A percentile compares a stretch with the other conserved stretches of the same genome.
phyloP scores from a whole-genome alignment of 1,139 yeast species.

The Taiozyma sp. region DNA sequence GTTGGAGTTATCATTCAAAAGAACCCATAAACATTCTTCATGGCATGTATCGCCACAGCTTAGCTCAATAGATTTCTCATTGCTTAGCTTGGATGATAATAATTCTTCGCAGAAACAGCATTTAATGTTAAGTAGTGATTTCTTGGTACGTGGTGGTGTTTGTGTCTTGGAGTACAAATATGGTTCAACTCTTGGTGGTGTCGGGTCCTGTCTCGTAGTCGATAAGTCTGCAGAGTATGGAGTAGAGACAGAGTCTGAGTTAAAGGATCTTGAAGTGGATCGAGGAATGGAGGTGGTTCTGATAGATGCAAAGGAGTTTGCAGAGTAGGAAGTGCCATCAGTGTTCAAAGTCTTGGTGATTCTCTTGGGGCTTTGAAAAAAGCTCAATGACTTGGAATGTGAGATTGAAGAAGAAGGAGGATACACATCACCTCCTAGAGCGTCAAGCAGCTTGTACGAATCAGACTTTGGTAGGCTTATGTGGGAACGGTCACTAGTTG shows the following conservation, averaged over 20 bases:
- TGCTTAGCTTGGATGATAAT: constrained; percentile 21
- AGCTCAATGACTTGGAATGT: neutral
- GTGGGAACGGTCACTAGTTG: neutral
- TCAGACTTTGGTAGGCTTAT: neutral
- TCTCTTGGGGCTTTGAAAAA: neutral
- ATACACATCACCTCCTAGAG: neutral
- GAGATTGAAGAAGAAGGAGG: neutral
- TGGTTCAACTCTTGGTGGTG: constrained; percentile 18
- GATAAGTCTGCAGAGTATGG: constrained; percentile 3
- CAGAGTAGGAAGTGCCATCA: neutral
- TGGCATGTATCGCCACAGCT: constrained; percentile 31
- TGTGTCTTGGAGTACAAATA: constrained; percentile 10
- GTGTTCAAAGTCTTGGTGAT: neutral
- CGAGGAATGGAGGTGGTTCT: constrained; percentile 19
- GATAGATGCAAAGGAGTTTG: constrained; percentile 5
- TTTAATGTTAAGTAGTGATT: constrained; percentile 12
- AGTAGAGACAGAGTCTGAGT: constrained; percentile 1
- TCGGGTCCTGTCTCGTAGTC: neutral
- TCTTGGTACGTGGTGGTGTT: constrained; percentile 13
- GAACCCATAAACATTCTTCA: constrained; percentile 31
- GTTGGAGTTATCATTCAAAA: constrained; percentile 21
- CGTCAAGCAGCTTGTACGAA: neutral
- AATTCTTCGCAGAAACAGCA: constrained; percentile 33
- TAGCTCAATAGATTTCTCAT: constrained; percentile 30
- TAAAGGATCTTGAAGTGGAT: neutral